A percentile compares a stretch with the other conserved stretches of the same genome.
These are phyloP conservation scores for Teratosphaeriaceae sp. DNA, from an alignment of 2,329 filamentous ascomycete species.

Conservation along the genomic window DNA sequence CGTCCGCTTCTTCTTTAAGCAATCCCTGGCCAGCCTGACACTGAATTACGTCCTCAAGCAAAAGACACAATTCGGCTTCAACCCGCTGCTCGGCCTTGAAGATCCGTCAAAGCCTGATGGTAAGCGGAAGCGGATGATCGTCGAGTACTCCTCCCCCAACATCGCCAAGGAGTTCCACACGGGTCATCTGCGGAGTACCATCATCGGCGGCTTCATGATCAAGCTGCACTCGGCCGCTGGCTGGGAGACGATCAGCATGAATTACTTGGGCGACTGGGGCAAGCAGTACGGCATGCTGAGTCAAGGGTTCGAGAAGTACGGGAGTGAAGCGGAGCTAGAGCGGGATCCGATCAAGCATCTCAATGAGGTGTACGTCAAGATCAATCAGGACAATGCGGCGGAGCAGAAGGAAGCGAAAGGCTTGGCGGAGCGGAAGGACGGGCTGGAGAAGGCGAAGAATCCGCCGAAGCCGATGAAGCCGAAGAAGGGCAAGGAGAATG, in stretches of 20 bases:
- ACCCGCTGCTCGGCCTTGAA: conserved; percentile 51
- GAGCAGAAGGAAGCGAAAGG: conserved; percentile 61
- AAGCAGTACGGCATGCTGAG: conserved; percentile 67
- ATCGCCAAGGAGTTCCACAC: conserved; percentile 79
- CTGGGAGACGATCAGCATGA: conserved; percentile 65
- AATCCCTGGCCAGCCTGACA: conserved; percentile 57
- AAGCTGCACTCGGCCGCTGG: conserved; percentile 63
- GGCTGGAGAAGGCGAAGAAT: conserved; percentile 34
- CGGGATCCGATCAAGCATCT: conserved; percentile 75
- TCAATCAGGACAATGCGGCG: conserved; percentile 55
- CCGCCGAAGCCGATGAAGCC: conserved; percentile 34
- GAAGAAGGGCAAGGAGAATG: conserved; percentile 40
- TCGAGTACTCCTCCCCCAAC: conserved; percentile 82
- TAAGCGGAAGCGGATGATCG: conserved; percentile 60
- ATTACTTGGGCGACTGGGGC: conserved; percentile 76
- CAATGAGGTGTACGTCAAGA: conserved; percentile 74
- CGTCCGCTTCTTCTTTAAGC: conserved; percentile 74
- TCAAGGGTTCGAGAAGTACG: conserved; percentile 68
- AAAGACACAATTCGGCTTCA: conserved; percentile 57
- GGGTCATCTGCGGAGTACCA: conserved; percentile 67
- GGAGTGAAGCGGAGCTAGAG: conserved; percentile 62
- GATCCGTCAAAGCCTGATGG: conserved; percentile 55
- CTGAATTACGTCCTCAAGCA: conserved; percentile 63
- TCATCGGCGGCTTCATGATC: conserved; percentile 66
- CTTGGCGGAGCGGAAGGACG: conserved; percentile 36